Conservation (phyloP, 192 early-diverging fungal species). For the Coemansia sp. region DNA sequence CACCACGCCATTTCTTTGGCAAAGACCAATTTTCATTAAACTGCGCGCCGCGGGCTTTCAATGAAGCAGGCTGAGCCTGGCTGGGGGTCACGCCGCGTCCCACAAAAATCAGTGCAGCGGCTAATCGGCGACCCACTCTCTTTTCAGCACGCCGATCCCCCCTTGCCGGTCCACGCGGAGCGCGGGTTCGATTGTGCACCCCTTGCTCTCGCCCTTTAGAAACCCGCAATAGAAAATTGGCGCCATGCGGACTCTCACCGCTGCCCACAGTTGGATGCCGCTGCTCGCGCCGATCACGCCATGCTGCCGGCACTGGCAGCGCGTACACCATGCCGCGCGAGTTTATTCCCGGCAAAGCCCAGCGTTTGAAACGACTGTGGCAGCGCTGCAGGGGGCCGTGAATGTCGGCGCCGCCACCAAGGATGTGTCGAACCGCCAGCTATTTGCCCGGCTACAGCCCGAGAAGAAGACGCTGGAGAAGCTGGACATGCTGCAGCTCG, state of each 20-base stretch:
- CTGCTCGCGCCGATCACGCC: slow-evolving; percentile 6
- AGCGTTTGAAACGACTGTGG: slow-evolving; percentile 19
- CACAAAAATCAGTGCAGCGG: too few relatives aligned
- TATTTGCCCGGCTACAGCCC: slow-evolving; percentile 37
- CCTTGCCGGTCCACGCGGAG: too few relatives aligned
- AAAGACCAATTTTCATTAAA: too few relatives aligned
- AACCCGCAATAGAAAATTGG: too few relatives aligned
- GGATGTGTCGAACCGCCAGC: slow-evolving; percentile 36
- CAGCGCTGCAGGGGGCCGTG: slow-evolving; percentile 23
- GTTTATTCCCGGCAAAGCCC: slow-evolving; percentile 10
- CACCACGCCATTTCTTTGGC: background rate
- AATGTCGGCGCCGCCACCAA: background rate
- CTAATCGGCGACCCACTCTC: too few relatives aligned
- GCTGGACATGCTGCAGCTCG: slow-evolving; percentile 39
- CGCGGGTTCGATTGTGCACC: too few relatives aligned
- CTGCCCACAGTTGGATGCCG: background rate
- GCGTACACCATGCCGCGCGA: too few relatives aligned
- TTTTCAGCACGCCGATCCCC: too few relatives aligned
- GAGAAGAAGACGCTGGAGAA: slow-evolving; percentile 31
- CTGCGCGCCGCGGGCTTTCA: too few relatives aligned
- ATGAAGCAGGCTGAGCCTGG: too few relatives aligned
- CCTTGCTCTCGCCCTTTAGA: too few relatives aligned
- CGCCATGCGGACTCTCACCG: background rate
- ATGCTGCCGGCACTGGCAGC: background rate
- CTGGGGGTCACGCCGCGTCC: too few relatives aligned